phyloP scores from a whole-genome alignment of 1,284 basidiomycete species.

The Ustilago xerochloae region DNA sequence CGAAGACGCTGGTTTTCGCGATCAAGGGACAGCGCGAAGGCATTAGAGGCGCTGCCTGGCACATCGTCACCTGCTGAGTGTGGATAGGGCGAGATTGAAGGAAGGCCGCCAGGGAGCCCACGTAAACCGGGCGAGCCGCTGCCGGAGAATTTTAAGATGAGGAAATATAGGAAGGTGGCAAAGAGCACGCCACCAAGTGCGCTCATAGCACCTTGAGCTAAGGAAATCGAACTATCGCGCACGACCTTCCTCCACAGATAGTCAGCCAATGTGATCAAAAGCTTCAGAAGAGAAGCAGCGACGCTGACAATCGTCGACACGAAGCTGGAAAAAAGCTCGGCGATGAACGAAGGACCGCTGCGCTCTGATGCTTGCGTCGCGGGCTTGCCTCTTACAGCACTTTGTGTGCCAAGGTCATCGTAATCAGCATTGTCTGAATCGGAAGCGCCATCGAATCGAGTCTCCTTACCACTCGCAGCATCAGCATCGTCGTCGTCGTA shows the following conservation, averaged over 20 bases:
- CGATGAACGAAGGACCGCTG: neutral
- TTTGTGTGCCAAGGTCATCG: neutral
- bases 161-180: neutral
- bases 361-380: neutral
- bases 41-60: conserved; percentile 2
- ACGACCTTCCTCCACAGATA: neutral
- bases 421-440: conserved; percentile 11
- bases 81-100: neutral
- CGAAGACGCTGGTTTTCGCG: conserved; percentile 33
- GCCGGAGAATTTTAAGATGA: neutral
- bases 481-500: conserved; percentile 22
- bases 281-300: neutral
- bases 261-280: neutral
- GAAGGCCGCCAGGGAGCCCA: neutral
- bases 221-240: neutral
- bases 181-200: neutral
- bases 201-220: neutral
- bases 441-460: conserved; percentile 30
- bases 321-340: neutral
- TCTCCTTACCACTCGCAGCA: conserved; percentile 43
- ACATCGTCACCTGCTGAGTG: conserved; percentile 9
- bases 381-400: neutral
- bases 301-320: neutral
- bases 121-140: neutral
- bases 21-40: conserved; percentile 15